Conservation (phyloP, 257 asterid genomes). For the Catharanthus roseus region DNA sequence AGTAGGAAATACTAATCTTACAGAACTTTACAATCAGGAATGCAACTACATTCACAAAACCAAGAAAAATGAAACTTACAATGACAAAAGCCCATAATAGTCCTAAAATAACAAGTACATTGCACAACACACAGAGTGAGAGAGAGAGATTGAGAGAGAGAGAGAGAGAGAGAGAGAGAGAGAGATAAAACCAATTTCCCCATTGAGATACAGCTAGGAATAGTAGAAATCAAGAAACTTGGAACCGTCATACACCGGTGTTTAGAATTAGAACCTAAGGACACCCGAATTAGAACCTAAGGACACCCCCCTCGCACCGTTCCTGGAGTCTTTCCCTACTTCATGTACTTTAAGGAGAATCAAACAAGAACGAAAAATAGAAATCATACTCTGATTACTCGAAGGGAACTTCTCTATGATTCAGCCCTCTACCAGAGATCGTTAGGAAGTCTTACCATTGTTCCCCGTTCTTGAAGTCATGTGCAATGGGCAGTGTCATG, state of each 20-base stretch:
- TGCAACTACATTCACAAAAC: neutral
- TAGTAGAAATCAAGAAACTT: neutral
- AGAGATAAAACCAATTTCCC: neutral
- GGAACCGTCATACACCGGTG: neutral
- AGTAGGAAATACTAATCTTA: neutral
- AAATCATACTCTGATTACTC: neutral
- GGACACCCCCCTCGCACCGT: neutral
- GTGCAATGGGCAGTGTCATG: neutral
- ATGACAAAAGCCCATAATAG: neutral
- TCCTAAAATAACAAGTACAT: neutral
- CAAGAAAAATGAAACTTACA: neutral
- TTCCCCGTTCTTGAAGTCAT: neutral
- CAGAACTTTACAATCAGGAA: neutral
- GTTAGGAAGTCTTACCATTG: neutral
- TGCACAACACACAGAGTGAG: neutral
- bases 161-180: too few species aligned
- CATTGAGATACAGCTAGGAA: neutral
- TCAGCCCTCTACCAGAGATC: neutral
- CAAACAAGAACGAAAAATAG: neutral
- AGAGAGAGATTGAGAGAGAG: too few species aligned
- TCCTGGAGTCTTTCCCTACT: neutral
- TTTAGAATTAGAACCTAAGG: neutral
- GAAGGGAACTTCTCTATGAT: too few species aligned
- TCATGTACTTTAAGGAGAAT: neutral
- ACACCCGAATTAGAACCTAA: neutral